phyloP scores from a whole-genome alignment of 768 basidiomycete genomes.

The Termitomyces sp. region DNA sequence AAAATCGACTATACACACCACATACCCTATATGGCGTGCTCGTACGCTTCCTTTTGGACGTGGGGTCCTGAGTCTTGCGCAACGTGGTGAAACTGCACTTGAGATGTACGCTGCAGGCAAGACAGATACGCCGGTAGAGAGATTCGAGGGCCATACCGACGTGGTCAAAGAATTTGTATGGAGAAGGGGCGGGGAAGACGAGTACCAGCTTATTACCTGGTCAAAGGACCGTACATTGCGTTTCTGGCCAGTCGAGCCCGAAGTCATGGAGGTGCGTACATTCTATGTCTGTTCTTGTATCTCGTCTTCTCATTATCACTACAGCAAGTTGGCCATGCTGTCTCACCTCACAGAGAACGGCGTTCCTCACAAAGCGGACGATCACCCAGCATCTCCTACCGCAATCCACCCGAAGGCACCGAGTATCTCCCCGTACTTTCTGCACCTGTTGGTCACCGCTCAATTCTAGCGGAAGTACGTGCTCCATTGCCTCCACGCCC shows the following conservation, averaged over 20 bases:
- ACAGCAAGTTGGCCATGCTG: conserved; percentile 46
- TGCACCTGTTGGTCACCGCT: conserved; percentile 60
- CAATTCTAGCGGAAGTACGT: conserved; percentile 68
- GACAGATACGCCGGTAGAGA: conserved; percentile 49
- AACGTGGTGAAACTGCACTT: conserved; percentile 76
- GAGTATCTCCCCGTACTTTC: conserved; percentile 45
- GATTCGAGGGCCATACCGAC: conserved; percentile 85
- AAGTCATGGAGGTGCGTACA: conserved; percentile 56
- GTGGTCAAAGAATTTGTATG: conserved; percentile 99
- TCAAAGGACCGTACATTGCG: conserved; percentile 89
- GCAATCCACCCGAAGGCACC: conserved; percentile 42
- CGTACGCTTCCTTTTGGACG: conserved; percentile 88
- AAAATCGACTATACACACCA: conserved; percentile 54
- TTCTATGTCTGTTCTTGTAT: neutral
- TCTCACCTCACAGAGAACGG: conserved; percentile 26
- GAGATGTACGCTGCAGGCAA: conserved; percentile 69
- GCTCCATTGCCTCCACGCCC: conserved; percentile 25
- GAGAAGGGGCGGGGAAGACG: conserved; percentile 59
- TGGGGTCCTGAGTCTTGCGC: conserved; percentile 83
- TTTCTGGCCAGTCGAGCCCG: conserved; percentile 82
- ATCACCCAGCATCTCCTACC: conserved; percentile 40
- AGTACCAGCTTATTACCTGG: conserved; percentile 61
- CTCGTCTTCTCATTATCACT: conserved; percentile 6
- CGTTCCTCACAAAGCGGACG: conserved; percentile 20
- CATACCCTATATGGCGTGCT: conserved; percentile 93